phyloP scores from a whole-genome alignment of 805 yeast species.

The Alloascoidea hylecoeti region DNA sequence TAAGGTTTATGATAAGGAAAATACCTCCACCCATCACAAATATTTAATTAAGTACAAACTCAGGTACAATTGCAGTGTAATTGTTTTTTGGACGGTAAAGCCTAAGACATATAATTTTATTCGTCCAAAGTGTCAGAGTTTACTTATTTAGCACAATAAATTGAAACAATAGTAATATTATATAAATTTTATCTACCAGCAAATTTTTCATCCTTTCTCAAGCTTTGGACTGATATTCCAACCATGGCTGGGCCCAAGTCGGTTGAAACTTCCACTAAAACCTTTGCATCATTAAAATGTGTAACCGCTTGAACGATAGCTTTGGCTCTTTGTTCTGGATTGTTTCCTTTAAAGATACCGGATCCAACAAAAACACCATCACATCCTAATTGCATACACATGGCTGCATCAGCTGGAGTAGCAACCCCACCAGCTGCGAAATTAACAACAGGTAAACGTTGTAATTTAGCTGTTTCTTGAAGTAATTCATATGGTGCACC shows the following conservation, averaged over 20 bases:
- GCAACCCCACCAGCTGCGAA: conserved; percentile 88
- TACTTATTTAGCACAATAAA: no score
- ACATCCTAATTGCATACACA: conserved; percentile 71
- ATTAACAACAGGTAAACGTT: conserved; percentile 68
- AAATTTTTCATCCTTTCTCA: conserved; percentile 29
- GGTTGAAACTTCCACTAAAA: conserved; percentile 49
- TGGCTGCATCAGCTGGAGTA: conserved; percentile 78
- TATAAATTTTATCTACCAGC: conserved; percentile 24
- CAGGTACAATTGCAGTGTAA: no score
- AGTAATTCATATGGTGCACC: conserved; percentile 48
- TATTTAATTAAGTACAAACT: no score
- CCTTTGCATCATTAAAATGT: conserved; percentile 44
- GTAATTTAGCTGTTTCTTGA: conserved; percentile 31
- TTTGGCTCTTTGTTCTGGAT: conserved; percentile 59
- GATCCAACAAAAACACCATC: conserved; percentile 71
- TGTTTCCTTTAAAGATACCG: conserved; percentile 62
- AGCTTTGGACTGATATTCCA: conserved; percentile 45
- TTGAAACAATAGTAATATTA: not conserved
- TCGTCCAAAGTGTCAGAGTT: no score
- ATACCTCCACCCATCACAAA: no score
- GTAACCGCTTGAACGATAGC: conserved; percentile 78
- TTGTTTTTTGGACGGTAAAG: no score
- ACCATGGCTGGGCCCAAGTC: conserved; percentile 69
- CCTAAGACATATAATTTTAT: no score
- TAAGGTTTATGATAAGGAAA: no score